Conservation (phyloP, 2,329 filamentous ascomycete genomes). For the Penicillium concentricum region DNA sequence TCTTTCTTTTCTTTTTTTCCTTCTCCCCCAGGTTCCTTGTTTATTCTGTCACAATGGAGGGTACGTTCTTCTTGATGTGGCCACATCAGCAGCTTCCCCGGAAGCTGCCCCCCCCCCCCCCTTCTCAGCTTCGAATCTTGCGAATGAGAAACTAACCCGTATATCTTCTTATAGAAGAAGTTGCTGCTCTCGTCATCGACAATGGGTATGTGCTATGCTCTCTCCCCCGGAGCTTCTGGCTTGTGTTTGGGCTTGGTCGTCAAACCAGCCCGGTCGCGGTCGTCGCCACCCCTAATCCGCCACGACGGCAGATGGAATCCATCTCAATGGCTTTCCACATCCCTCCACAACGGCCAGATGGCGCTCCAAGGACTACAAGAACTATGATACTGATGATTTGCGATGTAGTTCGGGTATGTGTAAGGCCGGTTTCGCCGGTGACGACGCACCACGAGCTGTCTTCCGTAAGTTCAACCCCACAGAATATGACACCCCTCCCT, state of each 20-base stretch:
- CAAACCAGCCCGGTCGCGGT: conserved; percentile 23
- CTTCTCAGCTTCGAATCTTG: conserved; percentile 13
- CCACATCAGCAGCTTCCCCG: conserved; percentile 30
- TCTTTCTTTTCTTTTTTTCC: conserved; percentile 34
- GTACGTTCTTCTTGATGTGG: conserved; percentile 51
- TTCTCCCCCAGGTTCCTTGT: conserved; percentile 27
- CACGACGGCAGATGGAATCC: conserved; percentile 14
- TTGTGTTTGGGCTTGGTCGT: conserved; percentile 26
- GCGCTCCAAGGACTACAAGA: neutral
- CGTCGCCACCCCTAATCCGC: conserved; percentile 18
- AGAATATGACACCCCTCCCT: conserved; percentile 18
- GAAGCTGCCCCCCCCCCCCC: conserved; percentile 18
- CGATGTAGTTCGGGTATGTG: conserved; percentile 95
- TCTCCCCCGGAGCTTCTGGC: conserved; percentile 20
- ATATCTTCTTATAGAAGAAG: conserved; percentile 76
- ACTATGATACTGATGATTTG: conserved; percentile 27
- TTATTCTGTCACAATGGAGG: conserved; percentile 58
- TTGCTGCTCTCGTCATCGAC: conserved; percentile 99
- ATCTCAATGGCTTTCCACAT: conserved; percentile 15
- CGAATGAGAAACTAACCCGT: conserved; percentile 37
- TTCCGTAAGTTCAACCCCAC: conserved; percentile 80
- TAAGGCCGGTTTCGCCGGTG: conserved; percentile 99
- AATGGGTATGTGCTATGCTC: conserved; percentile 85
- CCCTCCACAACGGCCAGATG: neutral
- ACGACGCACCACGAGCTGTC: conserved; percentile 99